Percentiles rank a stretch among this genome's conserved stretches.
These are phyloP conservation scores for Brassica napus DNA, from an alignment of 345 rosid genomes.

Conservation along the genomic window Da-Ae NC_063443.1:16847501-16848000, in stretches of 20 bases:
- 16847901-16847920: conserved; percentile 82
- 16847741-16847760: conserved; percentile 24
- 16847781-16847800: conserved; percentile 95
- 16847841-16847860: conserved; percentile 87
- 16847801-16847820: conserved; percentile 91
- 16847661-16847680: conserved; percentile 85
- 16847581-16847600: conserved; percentile 82
- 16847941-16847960: conserved; percentile 88
- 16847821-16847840: conserved; percentile 88
- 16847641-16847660: conserved; percentile 80
- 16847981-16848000: conserved; percentile 46
- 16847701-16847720: conserved; percentile 80
- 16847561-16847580: conserved; percentile 61
- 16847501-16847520: conserved; percentile 2
- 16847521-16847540: background rate
- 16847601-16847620: conserved; percentile 89
- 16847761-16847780: conserved; percentile 66
- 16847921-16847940: conserved; percentile 82
- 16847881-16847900: conserved; percentile 97
- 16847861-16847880: conserved; percentile 88
- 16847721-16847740: conserved; percentile 47
- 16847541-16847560: background rate
- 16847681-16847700: conserved; percentile 84
- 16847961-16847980: conserved; percentile 57
- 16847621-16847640: conserved; percentile 92